phyloP scores from a whole-genome alignment of 2,329 filamentous ascomycete genomes.

The Calonectria multiphialidica region DNA sequence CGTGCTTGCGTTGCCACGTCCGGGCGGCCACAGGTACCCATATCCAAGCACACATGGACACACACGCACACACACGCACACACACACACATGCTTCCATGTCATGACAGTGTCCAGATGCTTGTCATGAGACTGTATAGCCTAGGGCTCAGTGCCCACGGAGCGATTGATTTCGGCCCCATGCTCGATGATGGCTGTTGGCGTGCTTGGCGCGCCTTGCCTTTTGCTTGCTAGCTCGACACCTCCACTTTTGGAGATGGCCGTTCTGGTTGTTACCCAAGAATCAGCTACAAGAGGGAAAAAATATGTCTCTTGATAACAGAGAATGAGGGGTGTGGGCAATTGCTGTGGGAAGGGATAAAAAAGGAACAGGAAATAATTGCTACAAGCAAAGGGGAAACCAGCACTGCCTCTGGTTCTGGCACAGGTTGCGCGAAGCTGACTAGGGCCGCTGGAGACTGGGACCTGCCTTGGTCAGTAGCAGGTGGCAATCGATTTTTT shows the following conservation, averaged over 20 bases:
- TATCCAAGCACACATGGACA: neutral
- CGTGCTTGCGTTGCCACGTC: neutral
- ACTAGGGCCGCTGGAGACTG: neutral
- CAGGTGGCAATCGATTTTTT: neutral
- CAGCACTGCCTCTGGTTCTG: neutral
- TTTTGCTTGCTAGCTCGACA: conserved; percentile 32
- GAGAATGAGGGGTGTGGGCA: neutral
- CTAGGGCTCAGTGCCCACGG: conserved; percentile 1
- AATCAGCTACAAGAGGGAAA: neutral
- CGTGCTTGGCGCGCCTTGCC: conserved; percentile 30
- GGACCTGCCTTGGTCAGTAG: neutral
- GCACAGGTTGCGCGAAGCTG: neutral
- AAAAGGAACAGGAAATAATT: neutral
- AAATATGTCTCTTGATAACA: conserved; percentile 24
- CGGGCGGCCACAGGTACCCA: neutral
- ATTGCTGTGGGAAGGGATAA: neutral
- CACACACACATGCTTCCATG: conserved; percentile 8
- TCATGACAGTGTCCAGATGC: conserved; percentile 25
- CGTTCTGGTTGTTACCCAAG: conserved; percentile 18
- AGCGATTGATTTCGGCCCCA: conserved; percentile 21
- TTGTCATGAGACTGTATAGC: conserved; percentile 24
- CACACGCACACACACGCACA: neutral
- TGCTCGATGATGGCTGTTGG: conserved; percentile 30
- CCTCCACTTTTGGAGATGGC: conserved; percentile 34
- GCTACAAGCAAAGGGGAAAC: neutral